A percentile compares a stretch with the other conserved stretches of the same genome.
These are phyloP conservation scores for Thermothelomyces thermophilus DNA, from an alignment of 2,329 filamentous ascomycete genomes.

Conservation along the genomic window DNA sequence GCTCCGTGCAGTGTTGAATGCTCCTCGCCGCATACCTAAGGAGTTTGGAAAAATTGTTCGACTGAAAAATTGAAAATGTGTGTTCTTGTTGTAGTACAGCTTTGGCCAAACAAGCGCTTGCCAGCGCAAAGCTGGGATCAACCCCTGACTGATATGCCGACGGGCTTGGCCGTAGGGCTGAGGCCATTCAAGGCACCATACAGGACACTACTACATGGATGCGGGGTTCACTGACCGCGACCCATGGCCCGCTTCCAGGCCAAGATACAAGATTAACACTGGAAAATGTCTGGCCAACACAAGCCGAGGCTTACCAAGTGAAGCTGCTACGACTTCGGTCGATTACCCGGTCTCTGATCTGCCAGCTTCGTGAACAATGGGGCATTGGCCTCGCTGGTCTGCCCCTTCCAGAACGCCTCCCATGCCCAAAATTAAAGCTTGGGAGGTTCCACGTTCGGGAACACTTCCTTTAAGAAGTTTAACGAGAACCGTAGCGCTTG, in stretches of 20 bases:
- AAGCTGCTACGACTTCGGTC: neutral
- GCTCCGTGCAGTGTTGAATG: too few species aligned
- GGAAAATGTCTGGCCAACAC: too few species aligned
- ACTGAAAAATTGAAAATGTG: too few species aligned
- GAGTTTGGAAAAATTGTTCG: too few species aligned
- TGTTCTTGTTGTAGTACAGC: too few species aligned
- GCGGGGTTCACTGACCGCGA: neutral
- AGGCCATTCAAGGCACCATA: neutral
- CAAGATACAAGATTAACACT: neutral
- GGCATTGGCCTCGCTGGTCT: conserved; percentile 11
- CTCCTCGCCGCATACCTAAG: too few species aligned
- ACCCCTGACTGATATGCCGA: neutral
- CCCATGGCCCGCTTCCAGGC: neutral
- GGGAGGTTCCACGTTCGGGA: conserved; percentile 32
- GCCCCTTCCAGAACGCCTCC: neutral
- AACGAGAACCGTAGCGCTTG: conserved; percentile 71
- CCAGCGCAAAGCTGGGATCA: neutral
- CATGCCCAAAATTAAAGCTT: conserved; percentile 10
- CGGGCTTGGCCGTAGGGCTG: conserved; percentile 8
- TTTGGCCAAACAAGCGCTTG: neutral
- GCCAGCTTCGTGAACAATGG: neutral
- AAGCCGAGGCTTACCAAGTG: too few species aligned
- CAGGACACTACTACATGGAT: too few species aligned
- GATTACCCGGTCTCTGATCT: neutral
- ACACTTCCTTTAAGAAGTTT: conserved; percentile 63